Evolutionary conservation across 2,329 filamentous ascomycete species (phyloP), one percentile per base, ranked within the genome.

Genomic region (Monosporascus sp.): DNA sequence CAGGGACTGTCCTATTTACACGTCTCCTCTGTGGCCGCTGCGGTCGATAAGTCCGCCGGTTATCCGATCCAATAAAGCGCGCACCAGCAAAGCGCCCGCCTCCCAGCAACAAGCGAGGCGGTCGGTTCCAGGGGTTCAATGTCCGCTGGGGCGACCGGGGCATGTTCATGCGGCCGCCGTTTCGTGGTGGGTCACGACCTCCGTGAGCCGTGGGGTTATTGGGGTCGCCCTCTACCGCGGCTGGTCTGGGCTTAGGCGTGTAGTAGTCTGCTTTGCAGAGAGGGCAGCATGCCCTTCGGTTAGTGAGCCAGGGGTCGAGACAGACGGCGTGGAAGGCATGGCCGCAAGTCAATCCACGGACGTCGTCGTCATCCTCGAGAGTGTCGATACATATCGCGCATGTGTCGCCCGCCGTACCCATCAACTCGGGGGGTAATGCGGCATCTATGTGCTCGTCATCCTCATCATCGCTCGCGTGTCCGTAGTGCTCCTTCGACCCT

Each of bases 221-320:
- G 14, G 66, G 57, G 37, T 71, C 72, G 24, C 72, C 71, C 37
- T 77, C 75, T 15, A 74, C 70, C 11, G 74, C 70, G 9, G 70
- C 67, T 3, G 88, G 78, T 17, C 91, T 88, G 49, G 91, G 90
- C 73, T 97, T 97, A 0, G 94, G 93, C 3, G 91, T 87, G 70
- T 96, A 97, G 71, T 97, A 99, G 68, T 99, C 94, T 41, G 93
- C 90, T 74, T 99, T 99, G 78, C 94, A 99, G 7, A 99, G 85
- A 6, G 94, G 94, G 69, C 94, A 99, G 76, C 93, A 97, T 26
- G 94, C 94, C 60, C 93, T 87, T 58, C 94, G 85, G 66, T 89
- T 92, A 9, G 94, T 99, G 58, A 99, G 76, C 94, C 94, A 99
- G 11, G 94, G 94, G 63, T 99, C 94, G 48, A 99, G 84, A 68